phyloP scores from a whole-genome alignment of 306 rosid species.

The Rosa rugosa region DNA sequence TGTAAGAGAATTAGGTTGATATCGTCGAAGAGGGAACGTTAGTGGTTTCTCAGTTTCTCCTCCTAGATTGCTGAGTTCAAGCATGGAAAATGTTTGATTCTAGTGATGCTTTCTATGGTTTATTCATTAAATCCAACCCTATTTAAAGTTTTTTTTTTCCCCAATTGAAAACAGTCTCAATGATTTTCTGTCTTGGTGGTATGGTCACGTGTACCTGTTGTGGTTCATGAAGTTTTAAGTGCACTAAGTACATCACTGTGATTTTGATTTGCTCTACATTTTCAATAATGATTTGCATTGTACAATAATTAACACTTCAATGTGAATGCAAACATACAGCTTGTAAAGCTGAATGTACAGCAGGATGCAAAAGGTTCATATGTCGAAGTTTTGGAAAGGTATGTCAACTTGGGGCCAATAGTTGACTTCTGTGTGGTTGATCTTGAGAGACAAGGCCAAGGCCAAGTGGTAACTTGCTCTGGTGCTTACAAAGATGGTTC shows the following conservation, averaged over 20 bases:
- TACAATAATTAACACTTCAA: conserved; percentile 30
- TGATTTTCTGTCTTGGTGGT: neutral
- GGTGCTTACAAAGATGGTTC: conserved; percentile 99
- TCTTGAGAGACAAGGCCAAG: conserved; percentile 99
- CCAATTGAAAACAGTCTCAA: neutral
- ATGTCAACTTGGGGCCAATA: conserved; percentile 95
- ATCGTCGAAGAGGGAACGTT: neutral
- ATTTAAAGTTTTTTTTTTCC: neutral
- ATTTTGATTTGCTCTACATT: neutral
- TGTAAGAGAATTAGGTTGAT: neutral
- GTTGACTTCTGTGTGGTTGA: conserved; percentile 98
- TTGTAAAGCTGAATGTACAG: conserved; percentile 77
- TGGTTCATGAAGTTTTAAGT: neutral
- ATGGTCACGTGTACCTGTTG: neutral
- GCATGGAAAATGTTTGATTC: neutral
- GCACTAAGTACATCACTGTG: neutral
- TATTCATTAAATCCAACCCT: neutral
- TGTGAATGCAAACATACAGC: conserved; percentile 54
- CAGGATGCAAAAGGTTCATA: conserved; percentile 93
- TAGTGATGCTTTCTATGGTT: neutral
- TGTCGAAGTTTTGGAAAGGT: conserved; percentile 90
- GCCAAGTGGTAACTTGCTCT: conserved; percentile 99
- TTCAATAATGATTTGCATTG: conserved; percentile 23
- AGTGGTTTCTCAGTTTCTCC: neutral
- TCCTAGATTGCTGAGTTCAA: neutral